Evolutionary conservation across 1,284 basidiomycete species (phyloP).

Genomic region (Athelia sp.): DNA sequence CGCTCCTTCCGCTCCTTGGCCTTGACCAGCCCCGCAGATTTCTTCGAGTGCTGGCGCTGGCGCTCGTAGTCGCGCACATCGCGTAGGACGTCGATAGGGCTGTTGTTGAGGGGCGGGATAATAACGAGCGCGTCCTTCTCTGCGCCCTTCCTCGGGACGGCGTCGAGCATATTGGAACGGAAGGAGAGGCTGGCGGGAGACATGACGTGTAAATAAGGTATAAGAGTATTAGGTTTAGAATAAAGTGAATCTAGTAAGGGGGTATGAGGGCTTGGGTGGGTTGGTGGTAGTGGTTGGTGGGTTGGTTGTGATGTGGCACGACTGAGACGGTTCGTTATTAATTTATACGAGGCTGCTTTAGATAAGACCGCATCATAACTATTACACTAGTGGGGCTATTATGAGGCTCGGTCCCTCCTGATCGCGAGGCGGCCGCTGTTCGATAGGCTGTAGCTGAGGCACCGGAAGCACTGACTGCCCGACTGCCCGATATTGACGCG

Average conservation of each 20-base stretch:
- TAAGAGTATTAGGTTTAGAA: not conserved
- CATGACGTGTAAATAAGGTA: not conserved
- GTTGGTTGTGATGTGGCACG: conserved; percentile 27
- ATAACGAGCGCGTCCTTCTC: not conserved
- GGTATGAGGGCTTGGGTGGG: not conserved
- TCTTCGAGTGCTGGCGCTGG: conserved; percentile 40
- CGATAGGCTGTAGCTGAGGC: too few relatives aligned
- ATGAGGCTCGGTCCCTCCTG: too few relatives aligned
- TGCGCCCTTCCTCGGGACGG: not conserved
- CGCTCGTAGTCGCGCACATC: conserved; percentile 42
- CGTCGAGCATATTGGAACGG: not conserved
- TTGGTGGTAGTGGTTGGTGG: conserved; percentile 12
- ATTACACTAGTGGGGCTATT: not conserved
- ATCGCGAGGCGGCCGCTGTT: not conserved
- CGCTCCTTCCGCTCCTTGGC: conserved; percentile 30
- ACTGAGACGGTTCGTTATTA: too few relatives aligned
- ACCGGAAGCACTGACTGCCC: not conserved
- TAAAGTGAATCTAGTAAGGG: not conserved
- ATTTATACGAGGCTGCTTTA: too few relatives aligned
- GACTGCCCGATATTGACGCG: not conserved
- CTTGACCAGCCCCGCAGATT: conserved; percentile 31
- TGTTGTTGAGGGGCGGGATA: conserved; percentile 23
- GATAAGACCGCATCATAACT: not conserved
- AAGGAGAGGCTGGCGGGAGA: not conserved
- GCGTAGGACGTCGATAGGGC: conserved; percentile 22